Percentiles rank a stretch among this genome's conserved stretches.
Evolutionary conservation across 2,329 filamentous ascomycete genomes (phyloP).

Genomic region (Penicillium sp.): DNA sequence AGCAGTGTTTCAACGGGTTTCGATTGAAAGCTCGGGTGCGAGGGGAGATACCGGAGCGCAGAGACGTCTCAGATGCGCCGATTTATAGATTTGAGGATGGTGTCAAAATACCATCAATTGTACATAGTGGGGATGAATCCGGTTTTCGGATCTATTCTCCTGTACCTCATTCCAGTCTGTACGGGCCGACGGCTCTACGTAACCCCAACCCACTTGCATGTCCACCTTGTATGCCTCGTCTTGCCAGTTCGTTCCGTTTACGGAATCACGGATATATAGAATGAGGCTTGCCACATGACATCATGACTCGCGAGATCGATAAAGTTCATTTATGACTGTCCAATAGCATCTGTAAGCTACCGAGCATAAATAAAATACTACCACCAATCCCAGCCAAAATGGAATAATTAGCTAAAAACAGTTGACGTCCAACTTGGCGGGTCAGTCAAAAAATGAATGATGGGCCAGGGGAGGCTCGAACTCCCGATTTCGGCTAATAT

Average conservation of each 20-base stretch:
- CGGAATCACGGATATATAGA: background rate
- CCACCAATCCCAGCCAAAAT: background rate
- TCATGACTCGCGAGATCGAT: background rate
- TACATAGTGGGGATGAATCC: background rate
- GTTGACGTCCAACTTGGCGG: background rate
- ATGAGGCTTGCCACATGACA: background rate
- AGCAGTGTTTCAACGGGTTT: too few relatives aligned
- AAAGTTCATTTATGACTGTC: background rate
- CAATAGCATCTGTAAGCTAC: background rate
- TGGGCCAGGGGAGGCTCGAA: constrained; percentile 14
- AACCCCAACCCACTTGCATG: background rate
- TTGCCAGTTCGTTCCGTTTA: background rate
- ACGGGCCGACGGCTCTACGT: background rate
- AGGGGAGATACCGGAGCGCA: background rate
- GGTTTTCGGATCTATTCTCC: background rate
- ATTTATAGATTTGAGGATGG: background rate
- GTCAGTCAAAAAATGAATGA: background rate
- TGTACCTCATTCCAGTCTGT: background rate
- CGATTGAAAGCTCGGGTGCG: background rate
- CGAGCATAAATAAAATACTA: background rate
- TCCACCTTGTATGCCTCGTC: background rate
- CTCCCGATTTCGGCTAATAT: constrained; percentile 15
- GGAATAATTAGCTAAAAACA: background rate
- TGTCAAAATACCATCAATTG: background rate
- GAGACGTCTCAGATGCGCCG: background rate